Evolutionary conservation across 192 early-diverging fungal species (phyloP), one percentile per base, ranked within the genome.

Genomic region (Spizellomyces punctatus): DNA sequence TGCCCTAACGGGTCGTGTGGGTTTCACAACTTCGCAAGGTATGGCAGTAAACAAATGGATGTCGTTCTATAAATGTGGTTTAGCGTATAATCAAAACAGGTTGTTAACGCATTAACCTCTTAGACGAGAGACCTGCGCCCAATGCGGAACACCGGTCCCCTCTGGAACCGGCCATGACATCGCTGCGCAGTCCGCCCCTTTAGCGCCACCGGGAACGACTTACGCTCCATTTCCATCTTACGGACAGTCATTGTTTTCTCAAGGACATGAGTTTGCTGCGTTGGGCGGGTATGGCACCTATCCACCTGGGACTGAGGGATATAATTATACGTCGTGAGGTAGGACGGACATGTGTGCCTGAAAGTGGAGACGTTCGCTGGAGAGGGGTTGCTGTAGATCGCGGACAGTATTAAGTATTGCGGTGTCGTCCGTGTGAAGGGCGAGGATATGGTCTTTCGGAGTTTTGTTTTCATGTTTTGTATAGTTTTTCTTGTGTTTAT

Each of bases 21-120:
- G 48, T 89, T 87, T 63, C 88, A 86, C 68, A 90, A 89, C 61
- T 89, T 86, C 68, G 85, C 89, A 54, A 12, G 50, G 50, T 54
- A 19, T 2, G 4, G 12, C 50, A 36, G 0, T 36, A 3, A 0
- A 36, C 27, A 36, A 36, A 36, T 36, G 27, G 3, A 36, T 36
- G 27, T 36, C 27, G 1, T 36, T 36, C 27, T 36, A 3, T 2
- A 36, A 36, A 3, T 36, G 27, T 3, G 27, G 27, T 36, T 36
- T 36, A 36, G 27, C 27, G 3, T 2, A 36, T 36, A 36, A 36
- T 36, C 27, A 36, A 54, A 54, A 19, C 50, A 54, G 12, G 0
- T 19, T n/a, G 14, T 54, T n/a, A 54, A n/a, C 12, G 17, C 17
- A 12, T 54, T 19, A 54, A 12, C 17, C 17, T 54, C 17, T 54